Evolutionary conservation across 2,329 filamentous ascomycete genomes (phyloP).

Genomic region (Lasiodiplodia hormozganensis): DNA sequence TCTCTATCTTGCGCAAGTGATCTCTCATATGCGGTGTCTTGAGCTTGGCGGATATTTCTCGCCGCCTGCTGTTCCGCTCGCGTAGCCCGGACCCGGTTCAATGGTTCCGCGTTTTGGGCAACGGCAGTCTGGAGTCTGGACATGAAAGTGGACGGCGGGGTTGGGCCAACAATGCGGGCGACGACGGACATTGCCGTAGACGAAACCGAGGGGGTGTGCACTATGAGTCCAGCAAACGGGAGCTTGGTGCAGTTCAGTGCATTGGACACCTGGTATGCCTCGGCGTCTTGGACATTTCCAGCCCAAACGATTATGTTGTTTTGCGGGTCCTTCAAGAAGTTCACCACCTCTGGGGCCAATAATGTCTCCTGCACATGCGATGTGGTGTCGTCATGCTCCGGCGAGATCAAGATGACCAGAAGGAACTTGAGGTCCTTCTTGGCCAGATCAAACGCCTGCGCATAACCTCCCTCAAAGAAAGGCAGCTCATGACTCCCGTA

Average conservation of each 20-base stretch:
- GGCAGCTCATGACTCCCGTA: slow-evolving; percentile 76
- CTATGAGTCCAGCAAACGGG: slow-evolving; percentile 85
- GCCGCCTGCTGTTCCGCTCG: slow-evolving; percentile 80
- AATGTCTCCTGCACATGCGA: slow-evolving; percentile 84
- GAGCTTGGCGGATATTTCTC: slow-evolving; percentile 82
- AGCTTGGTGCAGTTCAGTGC: slow-evolving; percentile 91
- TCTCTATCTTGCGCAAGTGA: slow-evolving; percentile 88
- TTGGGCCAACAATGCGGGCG: slow-evolving; percentile 76
- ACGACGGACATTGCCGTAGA: slow-evolving; percentile 91
- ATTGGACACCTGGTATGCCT: slow-evolving; percentile 90
- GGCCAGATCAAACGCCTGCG: slow-evolving; percentile 86
- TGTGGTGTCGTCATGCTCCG: slow-evolving; percentile 91
- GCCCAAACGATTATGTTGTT: slow-evolving; percentile 91
- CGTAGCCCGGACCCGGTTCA: slow-evolving; percentile 76
- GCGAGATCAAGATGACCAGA: slow-evolving; percentile 84
- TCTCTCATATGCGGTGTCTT: slow-evolving; percentile 92
- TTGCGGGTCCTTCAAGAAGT: slow-evolving; percentile 74
- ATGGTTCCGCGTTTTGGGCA: slow-evolving; percentile 75
- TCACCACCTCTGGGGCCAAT: slow-evolving; percentile 73
- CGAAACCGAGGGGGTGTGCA: slow-evolving; percentile 83
- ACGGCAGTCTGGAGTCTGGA: slow-evolving; percentile 77
- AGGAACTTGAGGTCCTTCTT: slow-evolving; percentile 93
- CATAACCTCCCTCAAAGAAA: slow-evolving; percentile 88
- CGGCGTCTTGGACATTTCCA: slow-evolving; percentile 89
- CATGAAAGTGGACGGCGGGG: slow-evolving; percentile 73